phyloP scores from a whole-genome alignment of 495 filamentous ascomycete genomes.

The Pyronema omphalodes region DNA sequence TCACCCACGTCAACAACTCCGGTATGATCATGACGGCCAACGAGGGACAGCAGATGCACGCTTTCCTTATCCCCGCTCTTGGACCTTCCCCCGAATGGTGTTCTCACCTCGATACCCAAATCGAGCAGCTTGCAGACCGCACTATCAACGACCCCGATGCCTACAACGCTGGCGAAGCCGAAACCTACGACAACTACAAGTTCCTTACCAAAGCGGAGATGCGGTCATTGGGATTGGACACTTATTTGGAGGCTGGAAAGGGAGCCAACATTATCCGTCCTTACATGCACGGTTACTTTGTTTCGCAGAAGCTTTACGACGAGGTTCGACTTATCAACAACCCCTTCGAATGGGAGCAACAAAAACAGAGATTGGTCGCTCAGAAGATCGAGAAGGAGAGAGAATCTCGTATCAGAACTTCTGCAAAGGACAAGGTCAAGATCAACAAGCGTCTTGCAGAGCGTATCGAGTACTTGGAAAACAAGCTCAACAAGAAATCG shows the following conservation, averaged over 20 bases:
- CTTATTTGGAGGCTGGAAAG: conserved; percentile 62
- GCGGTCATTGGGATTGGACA: conserved; percentile 57
- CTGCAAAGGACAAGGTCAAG: conserved; percentile 57
- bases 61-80: conserved; percentile 89
- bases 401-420: conserved; percentile 74
- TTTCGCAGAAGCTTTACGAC: conserved; percentile 79
- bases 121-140: conserved; percentile 93
- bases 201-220: conserved; percentile 81
- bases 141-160: conserved; percentile 46
- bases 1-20: conserved; percentile 69
- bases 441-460: conserved; percentile 75
- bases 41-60: conserved; percentile 78
- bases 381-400: conserved; percentile 90
- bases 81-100: conserved; percentile 91
- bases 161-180: conserved; percentile 34
- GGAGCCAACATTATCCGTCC: conserved; percentile 53
- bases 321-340: conserved; percentile 83
- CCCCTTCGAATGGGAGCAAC: conserved; percentile 79
- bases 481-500: conserved; percentile 57
- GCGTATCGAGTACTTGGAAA: conserved; percentile 58
- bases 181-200: conserved; percentile 96
- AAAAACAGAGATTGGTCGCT: conserved; percentile 67
- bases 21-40: conserved; percentile 93
- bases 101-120: conserved; percentile 85
- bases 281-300: conserved; percentile 98